Conservation (phyloP, 257 asterid species). For the Eucommia ulmoides region DNA sequence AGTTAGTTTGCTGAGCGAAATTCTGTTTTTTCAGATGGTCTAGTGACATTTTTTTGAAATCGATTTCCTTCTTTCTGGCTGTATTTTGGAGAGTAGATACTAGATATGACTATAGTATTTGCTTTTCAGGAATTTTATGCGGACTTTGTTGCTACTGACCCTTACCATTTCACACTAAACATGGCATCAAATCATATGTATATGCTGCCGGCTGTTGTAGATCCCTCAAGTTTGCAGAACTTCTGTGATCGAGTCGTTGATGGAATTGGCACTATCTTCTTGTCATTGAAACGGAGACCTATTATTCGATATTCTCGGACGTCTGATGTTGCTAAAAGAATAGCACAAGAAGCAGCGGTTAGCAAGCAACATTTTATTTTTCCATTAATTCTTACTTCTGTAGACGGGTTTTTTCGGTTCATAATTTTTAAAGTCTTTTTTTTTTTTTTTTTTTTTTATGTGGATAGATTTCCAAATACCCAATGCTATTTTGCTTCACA, state of each 20-base stretch:
- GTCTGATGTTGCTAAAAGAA: conserved; percentile 79
- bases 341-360: conserved; percentile 90
- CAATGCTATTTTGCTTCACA: too few species aligned
- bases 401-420: too few species aligned
- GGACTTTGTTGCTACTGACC: conserved; percentile 79
- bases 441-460: too few species aligned
- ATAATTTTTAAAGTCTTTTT: too few species aligned
- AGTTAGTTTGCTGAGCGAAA: background rate
- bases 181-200: conserved; percentile 67
- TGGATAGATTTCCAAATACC: too few species aligned
- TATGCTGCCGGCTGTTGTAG: conserved; percentile 92
- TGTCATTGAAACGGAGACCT: conserved; percentile 82
- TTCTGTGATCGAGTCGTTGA: conserved; percentile 81
- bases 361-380: too few species aligned
- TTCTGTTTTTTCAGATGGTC: background rate
- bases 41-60: background rate
- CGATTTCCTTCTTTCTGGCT: too few species aligned
- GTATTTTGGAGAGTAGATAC: too few species aligned
- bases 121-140: conserved; percentile 80
- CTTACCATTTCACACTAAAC: conserved; percentile 75
- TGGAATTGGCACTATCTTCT: conserved; percentile 83
- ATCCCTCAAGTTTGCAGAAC: conserved; percentile 67
- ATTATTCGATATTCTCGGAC: conserved; percentile 78
- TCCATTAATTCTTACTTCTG: too few species aligned
- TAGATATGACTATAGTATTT: background rate